Conservation (phyloP, 345 rosid species). For the Brassica juncea region DNA sequence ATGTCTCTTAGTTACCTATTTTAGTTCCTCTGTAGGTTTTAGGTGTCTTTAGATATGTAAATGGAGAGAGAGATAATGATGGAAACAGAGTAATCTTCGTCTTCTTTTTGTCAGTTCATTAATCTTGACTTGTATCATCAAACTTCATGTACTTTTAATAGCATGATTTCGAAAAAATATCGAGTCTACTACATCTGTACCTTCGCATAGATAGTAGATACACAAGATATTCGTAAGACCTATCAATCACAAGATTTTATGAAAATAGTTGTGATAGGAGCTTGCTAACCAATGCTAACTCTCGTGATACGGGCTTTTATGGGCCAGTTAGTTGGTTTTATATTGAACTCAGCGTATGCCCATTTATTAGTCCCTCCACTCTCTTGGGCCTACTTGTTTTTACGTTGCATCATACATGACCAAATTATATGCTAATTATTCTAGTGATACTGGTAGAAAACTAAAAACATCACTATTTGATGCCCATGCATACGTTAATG, state of each 20-base stretch:
- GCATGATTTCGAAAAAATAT: neutral
- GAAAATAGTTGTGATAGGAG: neutral
- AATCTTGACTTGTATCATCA: neutral
- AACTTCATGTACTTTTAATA: neutral
- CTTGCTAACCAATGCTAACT: neutral
- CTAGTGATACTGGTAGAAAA: neutral
- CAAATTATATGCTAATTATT: neutral
- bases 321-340: neutral
- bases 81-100: neutral
- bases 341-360: neutral
- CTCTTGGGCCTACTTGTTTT: neutral
- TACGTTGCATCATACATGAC: neutral
- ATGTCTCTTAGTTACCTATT: neutral
- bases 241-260: neutral
- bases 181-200: neutral
- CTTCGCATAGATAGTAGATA: neutral
- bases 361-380: neutral
- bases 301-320: neutral
- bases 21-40: conserved; percentile 15
- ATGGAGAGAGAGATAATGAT: neutral
- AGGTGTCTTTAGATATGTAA: conserved; percentile 26
- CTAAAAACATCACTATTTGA: neutral
- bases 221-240: neutral
- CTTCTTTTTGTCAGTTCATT: neutral
- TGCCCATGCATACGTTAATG: neutral